Evolutionary conservation across 2,329 filamentous ascomycete genomes (phyloP).

Genomic region (Talaromyces rugulosus): DNA sequence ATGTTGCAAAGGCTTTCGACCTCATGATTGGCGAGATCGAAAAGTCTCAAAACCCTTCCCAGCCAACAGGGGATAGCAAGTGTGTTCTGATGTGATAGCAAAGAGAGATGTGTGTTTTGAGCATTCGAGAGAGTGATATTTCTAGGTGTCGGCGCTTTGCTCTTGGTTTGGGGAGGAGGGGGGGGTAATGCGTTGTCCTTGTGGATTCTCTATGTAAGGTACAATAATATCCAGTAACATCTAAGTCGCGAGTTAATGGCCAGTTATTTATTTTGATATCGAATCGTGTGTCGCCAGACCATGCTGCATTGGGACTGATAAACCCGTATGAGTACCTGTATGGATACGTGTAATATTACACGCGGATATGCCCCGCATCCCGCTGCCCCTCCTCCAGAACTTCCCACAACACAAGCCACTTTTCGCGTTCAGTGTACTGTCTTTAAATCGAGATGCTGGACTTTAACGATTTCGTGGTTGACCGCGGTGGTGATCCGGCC

Average conservation of each 20-base stretch:
- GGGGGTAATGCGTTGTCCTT: not conserved
- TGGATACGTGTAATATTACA: not conserved
- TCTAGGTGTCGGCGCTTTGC: not conserved
- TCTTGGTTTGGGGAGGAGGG: not conserved
- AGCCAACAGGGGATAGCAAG: slow-evolving; percentile 75
- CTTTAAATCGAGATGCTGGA: slow-evolving; percentile 59
- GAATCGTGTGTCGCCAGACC: not conserved
- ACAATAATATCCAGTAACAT: not conserved
- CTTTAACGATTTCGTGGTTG: slow-evolving; percentile 72
- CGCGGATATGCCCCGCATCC: not conserved
- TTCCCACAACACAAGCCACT: not conserved
- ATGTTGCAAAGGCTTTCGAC: slow-evolving; percentile 89
- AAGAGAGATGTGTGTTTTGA: not conserved
- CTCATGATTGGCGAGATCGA: slow-evolving; percentile 92
- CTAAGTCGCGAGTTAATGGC: not conserved
- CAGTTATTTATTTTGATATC: not conserved
- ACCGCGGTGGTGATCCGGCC: slow-evolving; percentile 87
- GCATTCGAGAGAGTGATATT: not conserved
- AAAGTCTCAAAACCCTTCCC: slow-evolving; percentile 84
- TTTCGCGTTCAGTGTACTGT: not conserved
- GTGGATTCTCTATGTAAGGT: not conserved
- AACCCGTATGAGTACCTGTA: not conserved
- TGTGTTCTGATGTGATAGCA: slow-evolving; percentile 71
- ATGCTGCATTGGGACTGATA: not conserved
- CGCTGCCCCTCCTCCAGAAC: not conserved